Evolutionary conservation across 2,329 filamentous ascomycete genomes (phyloP).

Genomic region (Neofusicoccum ribis): DNA sequence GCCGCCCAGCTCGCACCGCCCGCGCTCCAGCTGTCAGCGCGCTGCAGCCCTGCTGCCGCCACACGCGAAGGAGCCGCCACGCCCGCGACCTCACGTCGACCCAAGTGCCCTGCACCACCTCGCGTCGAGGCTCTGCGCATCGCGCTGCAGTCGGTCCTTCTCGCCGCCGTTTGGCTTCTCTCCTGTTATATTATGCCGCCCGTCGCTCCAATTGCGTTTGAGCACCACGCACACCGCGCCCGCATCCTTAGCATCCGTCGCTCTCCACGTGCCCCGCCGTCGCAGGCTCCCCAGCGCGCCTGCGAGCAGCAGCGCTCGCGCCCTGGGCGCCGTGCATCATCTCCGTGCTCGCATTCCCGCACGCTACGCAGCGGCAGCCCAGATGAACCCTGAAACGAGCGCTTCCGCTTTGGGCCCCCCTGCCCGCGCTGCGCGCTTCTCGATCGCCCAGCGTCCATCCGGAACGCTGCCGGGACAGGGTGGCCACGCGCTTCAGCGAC

Average conservation of each 20-base stretch:
- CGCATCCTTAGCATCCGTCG: background rate
- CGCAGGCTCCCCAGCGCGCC: background rate
- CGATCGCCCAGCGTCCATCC: background rate
- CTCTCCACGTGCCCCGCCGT: constrained; percentile 1
- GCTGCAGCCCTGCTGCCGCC: background rate
- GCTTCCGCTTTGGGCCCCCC: background rate
- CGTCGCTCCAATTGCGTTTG: background rate
- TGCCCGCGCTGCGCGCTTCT: background rate
- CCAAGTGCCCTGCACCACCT: background rate
- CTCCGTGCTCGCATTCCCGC: background rate
- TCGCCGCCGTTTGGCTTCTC: background rate
- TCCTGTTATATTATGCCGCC: constrained; percentile 1
- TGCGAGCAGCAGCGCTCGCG: background rate
- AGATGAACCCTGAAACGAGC: constrained; percentile 3
- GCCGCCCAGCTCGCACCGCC: background rate
- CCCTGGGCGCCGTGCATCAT: background rate
- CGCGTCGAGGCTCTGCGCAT: constrained; percentile 17
- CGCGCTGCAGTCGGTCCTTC: constrained; percentile 6
- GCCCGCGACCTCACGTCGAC: background rate
- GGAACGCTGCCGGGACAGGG: constrained; percentile 9
- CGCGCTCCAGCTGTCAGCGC: background rate
- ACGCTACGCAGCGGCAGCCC: background rate
- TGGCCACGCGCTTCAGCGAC: background rate
- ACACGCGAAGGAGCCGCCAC: constrained; percentile 10
- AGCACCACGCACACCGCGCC: background rate